These are phyloP conservation scores for Aegilops tauschii DNA, from an alignment of 176 grass and related monocot genomes.

Conservation along the genomic window DNA sequence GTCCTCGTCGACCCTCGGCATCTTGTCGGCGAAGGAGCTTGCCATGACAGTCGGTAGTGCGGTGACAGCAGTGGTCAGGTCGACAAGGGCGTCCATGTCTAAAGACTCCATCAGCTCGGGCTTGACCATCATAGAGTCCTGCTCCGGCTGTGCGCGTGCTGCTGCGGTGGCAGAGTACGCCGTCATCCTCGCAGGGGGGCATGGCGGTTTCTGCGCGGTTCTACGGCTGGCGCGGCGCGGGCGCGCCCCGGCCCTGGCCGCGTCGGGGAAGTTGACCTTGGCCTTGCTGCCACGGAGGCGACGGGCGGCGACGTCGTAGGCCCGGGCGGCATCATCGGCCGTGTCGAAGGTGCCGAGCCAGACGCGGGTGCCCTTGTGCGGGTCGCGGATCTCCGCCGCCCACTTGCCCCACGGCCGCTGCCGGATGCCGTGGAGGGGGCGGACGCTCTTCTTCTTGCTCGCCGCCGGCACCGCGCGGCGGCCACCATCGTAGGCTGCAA, in stretches of 20 bases:
- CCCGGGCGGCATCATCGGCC: constrained; percentile 58
- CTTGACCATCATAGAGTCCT: background rate
- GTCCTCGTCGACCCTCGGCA: background rate
- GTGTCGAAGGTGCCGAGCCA: constrained; percentile 92
- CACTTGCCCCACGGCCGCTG: constrained; percentile 78
- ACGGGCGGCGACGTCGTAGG: constrained; percentile 69
- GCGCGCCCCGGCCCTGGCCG: background rate
- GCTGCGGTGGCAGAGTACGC: background rate
- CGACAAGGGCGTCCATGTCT: constrained; percentile 6
- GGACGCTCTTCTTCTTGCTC: constrained; percentile 24
- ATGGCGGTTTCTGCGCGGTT: background rate
- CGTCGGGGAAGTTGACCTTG: constrained; percentile 75
- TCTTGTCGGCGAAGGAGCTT: constrained; percentile 30
- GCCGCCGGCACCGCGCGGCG: background rate
- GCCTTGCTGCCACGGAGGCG: constrained; percentile 75
- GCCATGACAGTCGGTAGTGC: background rate
- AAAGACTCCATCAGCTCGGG: background rate
- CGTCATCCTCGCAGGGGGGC: background rate
- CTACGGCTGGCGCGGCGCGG: background rate
- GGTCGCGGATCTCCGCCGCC: constrained; percentile 92
- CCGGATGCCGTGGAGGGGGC: constrained; percentile 57
- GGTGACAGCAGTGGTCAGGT: background rate
- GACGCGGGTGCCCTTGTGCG: constrained; percentile 68
- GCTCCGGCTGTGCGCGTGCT: background rate
- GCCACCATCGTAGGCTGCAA: constrained; percentile 10